A percentile compares a stretch with the other conserved stretches of the same genome.
These are phyloP conservation scores for Magnaporthiopsis poae DNA, from an alignment of 2,329 filamentous ascomycete species.

Conservation along the genomic window DNA sequence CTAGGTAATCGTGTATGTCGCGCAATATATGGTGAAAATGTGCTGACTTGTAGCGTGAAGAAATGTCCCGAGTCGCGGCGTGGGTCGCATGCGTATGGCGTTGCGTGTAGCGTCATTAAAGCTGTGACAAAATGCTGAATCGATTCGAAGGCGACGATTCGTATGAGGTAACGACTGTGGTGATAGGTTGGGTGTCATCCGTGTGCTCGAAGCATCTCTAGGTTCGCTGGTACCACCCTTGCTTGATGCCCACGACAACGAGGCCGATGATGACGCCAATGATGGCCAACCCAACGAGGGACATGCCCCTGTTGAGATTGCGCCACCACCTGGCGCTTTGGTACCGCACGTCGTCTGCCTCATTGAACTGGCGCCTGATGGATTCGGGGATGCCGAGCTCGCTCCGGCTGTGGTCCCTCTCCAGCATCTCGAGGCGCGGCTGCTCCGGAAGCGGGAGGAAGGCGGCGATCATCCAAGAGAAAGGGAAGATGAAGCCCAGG, in stretches of 20 bases:
- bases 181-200: not conserved
- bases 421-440: slow-evolving; percentile 41
- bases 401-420: slow-evolving; percentile 32
- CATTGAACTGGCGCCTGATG: slow-evolving; percentile 23
- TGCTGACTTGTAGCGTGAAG: not conserved
- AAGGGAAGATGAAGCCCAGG: slow-evolving; percentile 66
- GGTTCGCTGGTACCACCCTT: slow-evolving; percentile 32
- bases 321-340: slow-evolving; percentile 51
- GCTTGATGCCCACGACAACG: slow-evolving; percentile 39
- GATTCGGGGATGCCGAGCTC: slow-evolving; percentile 29
- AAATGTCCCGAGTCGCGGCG: not conserved
- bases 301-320: slow-evolving; percentile 49
- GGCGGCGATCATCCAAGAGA: slow-evolving; percentile 73
- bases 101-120: not conserved
- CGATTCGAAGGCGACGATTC: not conserved
- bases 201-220: not conserved
- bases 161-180: not conserved
- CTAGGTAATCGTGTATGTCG: not conserved
- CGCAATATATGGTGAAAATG: not conserved
- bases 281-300: slow-evolving; percentile 44
- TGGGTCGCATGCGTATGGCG: not conserved
- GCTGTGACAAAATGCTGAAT: not conserved
- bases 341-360: slow-evolving; percentile 35
- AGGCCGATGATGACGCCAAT: slow-evolving; percentile 43
- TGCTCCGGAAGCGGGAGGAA: slow-evolving; percentile 60